Evolutionary conservation across 352 stramenopile genomes (phyloP), one percentile per base, ranked within the genome.

Genomic region (Globisporangium solare): DNA sequence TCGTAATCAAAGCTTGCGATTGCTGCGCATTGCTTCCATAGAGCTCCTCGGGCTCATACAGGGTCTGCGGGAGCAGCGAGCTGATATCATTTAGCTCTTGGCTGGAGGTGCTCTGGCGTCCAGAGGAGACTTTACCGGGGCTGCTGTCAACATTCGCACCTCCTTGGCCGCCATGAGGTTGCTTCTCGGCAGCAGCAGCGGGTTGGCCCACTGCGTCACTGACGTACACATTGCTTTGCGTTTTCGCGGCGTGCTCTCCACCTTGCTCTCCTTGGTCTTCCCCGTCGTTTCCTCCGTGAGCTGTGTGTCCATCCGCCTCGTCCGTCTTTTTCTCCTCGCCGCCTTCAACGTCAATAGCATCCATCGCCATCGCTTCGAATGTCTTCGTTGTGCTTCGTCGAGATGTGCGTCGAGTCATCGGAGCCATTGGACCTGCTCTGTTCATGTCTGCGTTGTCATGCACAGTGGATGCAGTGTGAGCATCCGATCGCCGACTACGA

Each of bases 311-410:
- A 35, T 35, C 27, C 7, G 27, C 27, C 7, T 35, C 27, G 4
- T 15, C 32, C 3, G 18, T 53, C 55, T 66, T 66, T 13, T 54
- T 27, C 24, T 76, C 66, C 24, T 80, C 65, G 24, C 74, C 70
- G 43, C 48, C 69, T 13, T 74, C 64, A 6, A 49, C 50, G n/a
- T 57, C 60, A 18, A 51, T 22, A 13, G n/a, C 45, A 39, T 56
- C 56, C 54, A 56, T 45, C 51, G 47, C 15, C 59, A 66, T 60
- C 14, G 48, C 52, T 51, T 67, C 54, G 27, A 65, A 70, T 53
- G 49, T 66, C 6, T 63, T 71, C 35, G 64, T 61, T 11, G 69
- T 65, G 46, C 61, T 76, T n/a, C 69, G 68, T 17, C 64, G 69
- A 14, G 51, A 53, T 51, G 67, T 60, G 27, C 57, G 64, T 11